phyloP scores from a whole-genome alignment of 352 stramenopile species.

The Pythium rhizo-oryzae region DNA sequence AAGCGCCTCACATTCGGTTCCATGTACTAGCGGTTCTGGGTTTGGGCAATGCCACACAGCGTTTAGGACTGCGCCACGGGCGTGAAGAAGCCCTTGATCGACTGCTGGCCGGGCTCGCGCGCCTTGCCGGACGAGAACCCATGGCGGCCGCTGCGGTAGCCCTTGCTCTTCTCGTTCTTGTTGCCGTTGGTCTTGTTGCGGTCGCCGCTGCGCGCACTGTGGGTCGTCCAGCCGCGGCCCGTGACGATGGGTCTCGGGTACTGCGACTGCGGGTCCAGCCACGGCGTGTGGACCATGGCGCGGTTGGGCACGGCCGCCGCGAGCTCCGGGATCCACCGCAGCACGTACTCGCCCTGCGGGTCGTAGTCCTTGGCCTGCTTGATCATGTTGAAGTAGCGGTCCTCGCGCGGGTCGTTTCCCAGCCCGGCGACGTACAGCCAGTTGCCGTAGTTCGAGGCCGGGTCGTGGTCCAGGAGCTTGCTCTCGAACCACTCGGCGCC shows the following conservation, averaged over 20 bases:
- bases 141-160: slow-evolving; percentile 20
- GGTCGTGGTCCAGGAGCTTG: slow-evolving; percentile 24
- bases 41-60: not conserved
- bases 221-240: slow-evolving; percentile 19
- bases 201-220: slow-evolving; percentile 15
- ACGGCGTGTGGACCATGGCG: slow-evolving; percentile 22
- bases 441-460: slow-evolving; percentile 25
- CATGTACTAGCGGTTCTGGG: too few relatives aligned
- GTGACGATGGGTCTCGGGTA: slow-evolving; percentile 19
- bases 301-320: slow-evolving; percentile 8
- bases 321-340: slow-evolving; percentile 23
- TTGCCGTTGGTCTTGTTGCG: slow-evolving; percentile 20
- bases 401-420: slow-evolving; percentile 21
- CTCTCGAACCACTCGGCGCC: slow-evolving; percentile 28
- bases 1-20: too few relatives aligned
- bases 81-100: slow-evolving; percentile 18
- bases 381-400: slow-evolving; percentile 30
- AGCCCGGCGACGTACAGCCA: slow-evolving; percentile 23
- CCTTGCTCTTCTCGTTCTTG: slow-evolving; percentile 27
- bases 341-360: slow-evolving; percentile 18
- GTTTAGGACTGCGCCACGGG: not conserved
- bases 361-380: slow-evolving; percentile 31
- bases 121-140: slow-evolving; percentile 12
- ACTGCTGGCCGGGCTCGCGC: slow-evolving; percentile 1
- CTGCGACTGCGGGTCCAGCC: slow-evolving; percentile 13